These are phyloP conservation scores for Lactarius evosmus DNA, from an alignment of 768 basidiomycete species.

Conservation along the genomic window DNA sequence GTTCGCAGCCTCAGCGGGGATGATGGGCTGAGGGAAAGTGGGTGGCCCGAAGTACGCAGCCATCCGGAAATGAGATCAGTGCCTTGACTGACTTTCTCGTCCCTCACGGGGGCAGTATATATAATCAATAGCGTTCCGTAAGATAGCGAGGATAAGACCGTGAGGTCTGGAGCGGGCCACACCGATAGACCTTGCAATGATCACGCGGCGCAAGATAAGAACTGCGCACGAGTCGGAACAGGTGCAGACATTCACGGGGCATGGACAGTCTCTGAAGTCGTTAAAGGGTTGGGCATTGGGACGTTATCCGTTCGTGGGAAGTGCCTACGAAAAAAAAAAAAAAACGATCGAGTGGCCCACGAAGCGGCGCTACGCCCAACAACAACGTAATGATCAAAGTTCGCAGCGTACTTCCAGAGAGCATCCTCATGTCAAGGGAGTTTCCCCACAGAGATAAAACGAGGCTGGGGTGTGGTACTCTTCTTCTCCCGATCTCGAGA, in stretches of 20 bases:
- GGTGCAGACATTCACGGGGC: not conserved
- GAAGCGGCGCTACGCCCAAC: not conserved
- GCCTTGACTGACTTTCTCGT: not conserved
- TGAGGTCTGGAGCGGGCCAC: not conserved
- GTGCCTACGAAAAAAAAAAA: no score
- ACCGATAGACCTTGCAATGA: not conserved
- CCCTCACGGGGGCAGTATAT: not conserved
- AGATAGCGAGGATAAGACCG: not conserved
- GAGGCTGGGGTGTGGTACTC: not conserved
- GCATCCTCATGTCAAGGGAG: not conserved
- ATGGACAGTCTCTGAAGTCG: not conserved
- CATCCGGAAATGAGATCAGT: not conserved
- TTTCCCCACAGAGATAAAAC: not conserved
- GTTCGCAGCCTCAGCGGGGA: not conserved
- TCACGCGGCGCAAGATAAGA: not conserved
- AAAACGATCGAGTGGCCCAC: not conserved
- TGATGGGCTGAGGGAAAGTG: not conserved
- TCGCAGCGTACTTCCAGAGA: not conserved
- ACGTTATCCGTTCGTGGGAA: not conserved
- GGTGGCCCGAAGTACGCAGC: no score
- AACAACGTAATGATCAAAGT: not conserved
- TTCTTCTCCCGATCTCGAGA: not conserved
- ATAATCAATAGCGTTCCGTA: not conserved
- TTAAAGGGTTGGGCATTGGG: not conserved
- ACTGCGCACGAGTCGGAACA: not conserved